Conservation (phyloP, 352 stramenopile genomes). For the Phytophthora capsici region DNA sequence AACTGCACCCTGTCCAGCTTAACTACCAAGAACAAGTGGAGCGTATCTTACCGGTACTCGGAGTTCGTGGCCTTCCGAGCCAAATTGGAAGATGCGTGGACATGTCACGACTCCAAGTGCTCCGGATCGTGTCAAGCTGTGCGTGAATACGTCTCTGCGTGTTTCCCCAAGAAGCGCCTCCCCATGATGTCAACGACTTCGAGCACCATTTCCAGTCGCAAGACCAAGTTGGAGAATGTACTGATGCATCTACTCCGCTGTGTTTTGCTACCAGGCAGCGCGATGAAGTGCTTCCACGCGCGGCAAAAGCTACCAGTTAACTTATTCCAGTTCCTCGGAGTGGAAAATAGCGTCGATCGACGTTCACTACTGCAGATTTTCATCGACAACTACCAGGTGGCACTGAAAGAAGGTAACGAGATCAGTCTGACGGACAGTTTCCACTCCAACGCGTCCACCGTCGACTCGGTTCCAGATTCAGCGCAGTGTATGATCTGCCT, state of each 20-base stretch:
- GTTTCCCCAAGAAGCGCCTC: slow-evolving; percentile 67
- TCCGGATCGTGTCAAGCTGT: slow-evolving; percentile 73
- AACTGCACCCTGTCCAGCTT: slow-evolving; percentile 57
- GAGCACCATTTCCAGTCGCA: slow-evolving; percentile 46
- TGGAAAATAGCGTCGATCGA: slow-evolving; percentile 53
- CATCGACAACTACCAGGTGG: slow-evolving; percentile 59
- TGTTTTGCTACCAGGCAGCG: slow-evolving; percentile 65
- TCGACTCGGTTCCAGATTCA: slow-evolving; percentile 42
- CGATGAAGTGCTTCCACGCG: slow-evolving; percentile 70
- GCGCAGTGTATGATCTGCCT: slow-evolving; percentile 55
- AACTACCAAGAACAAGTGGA: slow-evolving; percentile 53
- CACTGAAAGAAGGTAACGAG: slow-evolving; percentile 23
- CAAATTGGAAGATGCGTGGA: slow-evolving; percentile 58
- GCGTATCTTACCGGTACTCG: slow-evolving; percentile 67
- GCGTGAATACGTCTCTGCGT: slow-evolving; percentile 61
- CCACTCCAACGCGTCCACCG: slow-evolving; percentile 46
- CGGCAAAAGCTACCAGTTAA: slow-evolving; percentile 55
- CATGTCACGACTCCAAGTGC: slow-evolving; percentile 62
- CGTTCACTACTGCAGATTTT: slow-evolving; percentile 76
- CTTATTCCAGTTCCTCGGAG: slow-evolving; percentile 67
- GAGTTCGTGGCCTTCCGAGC: slow-evolving; percentile 64
- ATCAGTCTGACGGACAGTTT: slow-evolving; percentile 38
- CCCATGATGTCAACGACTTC: slow-evolving; percentile 44
- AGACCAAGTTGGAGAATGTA: slow-evolving; percentile 67
- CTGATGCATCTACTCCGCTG: slow-evolving; percentile 71